A percentile compares a stretch with the other conserved stretches of the same genome.
phyloP scores from a whole-genome alignment of 2,329 filamentous ascomycete genomes.

The Lojkania enalia region DNA sequence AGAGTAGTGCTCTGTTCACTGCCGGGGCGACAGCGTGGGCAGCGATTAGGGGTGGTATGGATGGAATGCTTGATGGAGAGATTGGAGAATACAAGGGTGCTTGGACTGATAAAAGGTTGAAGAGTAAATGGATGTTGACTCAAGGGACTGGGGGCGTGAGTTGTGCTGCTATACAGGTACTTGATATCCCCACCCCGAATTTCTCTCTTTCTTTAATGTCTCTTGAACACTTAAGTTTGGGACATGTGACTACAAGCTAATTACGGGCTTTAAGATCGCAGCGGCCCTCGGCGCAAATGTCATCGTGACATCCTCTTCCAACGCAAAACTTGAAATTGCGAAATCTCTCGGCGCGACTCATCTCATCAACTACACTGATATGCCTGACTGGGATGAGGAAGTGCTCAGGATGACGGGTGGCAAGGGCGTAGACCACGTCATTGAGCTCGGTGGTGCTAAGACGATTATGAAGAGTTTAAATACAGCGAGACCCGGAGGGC shows the following conservation, averaged over 20 bases:
- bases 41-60: constrained; percentile 42
- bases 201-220: not conserved
- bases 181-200: no score
- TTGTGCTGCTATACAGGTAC: constrained; percentile 60
- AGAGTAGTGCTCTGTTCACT: constrained; percentile 48
- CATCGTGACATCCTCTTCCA: constrained; percentile 56
- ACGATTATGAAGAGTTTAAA: constrained; percentile 26
- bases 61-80: constrained; percentile 12
- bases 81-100: constrained; percentile 6
- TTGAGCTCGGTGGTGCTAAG: constrained; percentile 48
- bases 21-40: constrained; percentile 56
- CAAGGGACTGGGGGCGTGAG: constrained; percentile 69
- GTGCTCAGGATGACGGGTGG: constrained; percentile 50
- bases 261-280: constrained; percentile 41
- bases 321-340: constrained; percentile 50
- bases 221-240: not conserved
- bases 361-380: constrained; percentile 54
- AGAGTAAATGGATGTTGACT: constrained; percentile 55
- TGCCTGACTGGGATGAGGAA: constrained; percentile 51
- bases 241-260: not conserved
- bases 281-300: constrained; percentile 52
- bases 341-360: constrained; percentile 49
- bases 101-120: constrained; percentile 13
- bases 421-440: constrained; percentile 47
- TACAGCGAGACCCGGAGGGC: constrained; percentile 1